These are phyloP conservation scores for Orbilia brochopaga DNA, from an alignment of 2,329 filamentous ascomycete genomes.

Conservation along the genomic window DNA sequence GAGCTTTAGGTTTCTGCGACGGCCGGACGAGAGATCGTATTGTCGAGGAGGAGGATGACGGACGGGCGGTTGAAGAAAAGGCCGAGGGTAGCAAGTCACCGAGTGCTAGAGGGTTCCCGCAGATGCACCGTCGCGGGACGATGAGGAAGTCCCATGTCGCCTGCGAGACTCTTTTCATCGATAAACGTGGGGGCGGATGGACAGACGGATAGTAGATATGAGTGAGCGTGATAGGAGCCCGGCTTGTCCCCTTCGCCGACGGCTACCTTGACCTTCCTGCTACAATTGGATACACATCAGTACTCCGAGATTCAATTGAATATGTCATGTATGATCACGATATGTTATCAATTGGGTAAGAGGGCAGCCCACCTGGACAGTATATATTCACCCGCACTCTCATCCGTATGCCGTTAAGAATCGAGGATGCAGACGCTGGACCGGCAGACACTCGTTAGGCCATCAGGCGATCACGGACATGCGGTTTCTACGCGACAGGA, in stretches of 20 bases:
- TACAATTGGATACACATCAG: neutral
- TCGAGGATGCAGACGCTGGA: conserved; percentile 6
- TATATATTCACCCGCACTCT: conserved; percentile 32
- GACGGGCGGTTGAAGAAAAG: conserved; percentile 20
- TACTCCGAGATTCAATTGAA: too few species aligned
- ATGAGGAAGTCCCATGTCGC: conserved; percentile 49
- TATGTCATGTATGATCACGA: neutral
- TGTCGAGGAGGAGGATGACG: conserved; percentile 9
- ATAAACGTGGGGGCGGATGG: conserved; percentile 14
- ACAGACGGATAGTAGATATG: conserved; percentile 9
- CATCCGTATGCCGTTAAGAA: conserved; percentile 25
- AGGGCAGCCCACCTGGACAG: conserved; percentile 12
- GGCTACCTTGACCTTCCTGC: conserved; percentile 37
- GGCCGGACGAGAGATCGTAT: conserved; percentile 9
- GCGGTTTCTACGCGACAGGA: conserved; percentile 5
- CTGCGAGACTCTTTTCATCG: conserved; percentile 49
- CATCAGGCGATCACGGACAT: conserved; percentile 29
- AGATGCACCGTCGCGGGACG: conserved; percentile 49
- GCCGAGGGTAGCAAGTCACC: conserved; percentile 36
- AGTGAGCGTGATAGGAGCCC: conserved; percentile 6
- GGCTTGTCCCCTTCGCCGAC: conserved; percentile 37
- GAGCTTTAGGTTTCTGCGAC: conserved; percentile 17
- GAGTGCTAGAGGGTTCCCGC: conserved; percentile 39
- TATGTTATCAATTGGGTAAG: conserved; percentile 15
- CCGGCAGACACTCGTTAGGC: conserved; percentile 17